Conservation (phyloP, 2,329 filamentous ascomycete genomes). For the Davidsoniella eucalypti region DNA sequence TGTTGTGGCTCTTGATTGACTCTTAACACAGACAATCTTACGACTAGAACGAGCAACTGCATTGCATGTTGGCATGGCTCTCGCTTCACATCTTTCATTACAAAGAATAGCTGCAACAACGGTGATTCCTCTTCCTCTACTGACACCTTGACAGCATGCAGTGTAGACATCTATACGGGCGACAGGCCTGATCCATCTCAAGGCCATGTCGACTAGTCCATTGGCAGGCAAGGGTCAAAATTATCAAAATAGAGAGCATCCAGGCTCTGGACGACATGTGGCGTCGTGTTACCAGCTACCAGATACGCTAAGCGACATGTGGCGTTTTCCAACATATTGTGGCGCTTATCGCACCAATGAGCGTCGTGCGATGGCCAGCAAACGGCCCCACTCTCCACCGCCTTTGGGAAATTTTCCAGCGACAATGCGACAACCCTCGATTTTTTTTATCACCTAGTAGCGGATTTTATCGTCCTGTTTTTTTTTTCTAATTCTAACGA, state of each 20-base stretch:
- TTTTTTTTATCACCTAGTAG: background rate
- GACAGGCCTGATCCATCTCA: no score
- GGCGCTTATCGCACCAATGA: constrained; percentile 12
- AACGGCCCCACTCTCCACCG: constrained; percentile 12
- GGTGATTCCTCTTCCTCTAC: no score
- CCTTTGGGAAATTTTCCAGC: constrained; percentile 11
- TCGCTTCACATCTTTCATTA: no score
- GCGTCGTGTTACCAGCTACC: background rate
- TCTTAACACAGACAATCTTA: no score
- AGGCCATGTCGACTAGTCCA: no score
- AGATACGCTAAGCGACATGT: background rate
- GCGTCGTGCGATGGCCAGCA: background rate
- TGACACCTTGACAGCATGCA: background rate
- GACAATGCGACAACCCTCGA: constrained; percentile 7
- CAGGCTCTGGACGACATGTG: background rate
- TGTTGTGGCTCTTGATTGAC: no score
- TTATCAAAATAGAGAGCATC: no score
- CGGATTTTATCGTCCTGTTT: constrained; percentile 3
- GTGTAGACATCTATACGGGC: background rate
- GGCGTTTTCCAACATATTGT: constrained; percentile 4
- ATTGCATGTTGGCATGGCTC: no score
- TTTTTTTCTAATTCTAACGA: background rate
- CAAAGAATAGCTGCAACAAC: no score
- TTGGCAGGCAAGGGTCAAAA: no score
- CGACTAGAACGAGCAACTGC: no score